Base-by-base conservation (phyloP, 2,329 filamentous ascomycete genomes). In the Calonectria montana region DNA sequence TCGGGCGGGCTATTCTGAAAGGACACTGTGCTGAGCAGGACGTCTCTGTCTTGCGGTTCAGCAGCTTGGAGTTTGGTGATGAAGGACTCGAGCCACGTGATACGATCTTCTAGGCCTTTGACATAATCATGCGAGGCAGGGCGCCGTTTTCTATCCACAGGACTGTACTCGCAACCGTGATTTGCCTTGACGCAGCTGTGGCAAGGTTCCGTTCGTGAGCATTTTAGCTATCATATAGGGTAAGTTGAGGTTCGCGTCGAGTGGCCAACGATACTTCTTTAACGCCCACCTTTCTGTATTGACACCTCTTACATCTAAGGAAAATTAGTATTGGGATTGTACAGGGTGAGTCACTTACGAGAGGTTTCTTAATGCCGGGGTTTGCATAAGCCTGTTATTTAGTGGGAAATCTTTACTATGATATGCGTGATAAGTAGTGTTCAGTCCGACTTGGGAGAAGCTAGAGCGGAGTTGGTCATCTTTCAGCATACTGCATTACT, bases 121-220 rank as follows among this genome's bases (percentile, higher is more conserved):
- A 76, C 75, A 53, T 78, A 77, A n/a, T 75, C 76, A 29, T 67
- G 75, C 0, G 75, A 74, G 15, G 66, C 72, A 2, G 72, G 72
- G 0, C 72, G 70, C 16, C 72, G 48, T 35, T 74, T 72, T 8
- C 67, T 63, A 29, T 74, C 72, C 1, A 70, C 31, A 7, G 67
- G 27, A 13, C 53, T 63, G 35, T 74, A 74, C 35, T 74, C 72
- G 41, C 72, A 73, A 7, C 4, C 39, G 9, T 67, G 41, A 0
- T 50, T 41, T 12, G 70, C 67, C 13, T 70, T 73, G 45, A 43
- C 16, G 27, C 70, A 73, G 25, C 67, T 73, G 7, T 63, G 53
- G n/a, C 70, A 73, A 23, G 70, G 70, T 31, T 70, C 62, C 66
- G 70, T 73, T 13, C 70, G 67, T 37, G 70, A 73, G 57, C 70